phyloP scores from a whole-genome alignment of 1,139 yeast genomes.

The Meyerozyma athensensis region DNA sequence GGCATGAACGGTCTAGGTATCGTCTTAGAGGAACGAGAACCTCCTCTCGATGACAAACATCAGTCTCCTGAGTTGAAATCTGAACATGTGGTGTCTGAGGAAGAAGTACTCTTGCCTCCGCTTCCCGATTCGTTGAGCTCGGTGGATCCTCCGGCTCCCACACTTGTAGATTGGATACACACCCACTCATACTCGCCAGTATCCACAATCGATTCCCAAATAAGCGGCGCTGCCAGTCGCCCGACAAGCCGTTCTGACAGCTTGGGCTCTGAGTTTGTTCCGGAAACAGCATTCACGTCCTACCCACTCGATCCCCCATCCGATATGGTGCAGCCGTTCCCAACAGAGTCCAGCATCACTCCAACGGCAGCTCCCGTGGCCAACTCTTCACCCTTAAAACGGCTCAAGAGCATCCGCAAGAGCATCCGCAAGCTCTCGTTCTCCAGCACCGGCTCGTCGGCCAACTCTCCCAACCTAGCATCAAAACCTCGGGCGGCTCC shows the following conservation, averaged over 20 bases:
- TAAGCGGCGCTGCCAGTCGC: conserved; percentile 4
- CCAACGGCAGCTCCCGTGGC: conserved; percentile 4
- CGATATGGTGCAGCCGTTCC: conserved; percentile 7
- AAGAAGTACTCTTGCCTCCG: conserved; percentile 13
- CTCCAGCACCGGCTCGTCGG: conserved; percentile 5
- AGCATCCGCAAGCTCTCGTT: conserved; percentile 14
- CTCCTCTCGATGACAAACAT: conserved; percentile 1
- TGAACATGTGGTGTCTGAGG: conserved; percentile 1
- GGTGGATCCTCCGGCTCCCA: background rate
- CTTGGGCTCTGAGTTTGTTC: conserved; percentile 4
- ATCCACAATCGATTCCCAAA: conserved; percentile 2
- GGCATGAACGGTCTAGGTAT: conserved; percentile 14
- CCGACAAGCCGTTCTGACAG: conserved; percentile 1
- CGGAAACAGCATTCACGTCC: conserved; percentile 4
- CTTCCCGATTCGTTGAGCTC: conserved; percentile 10
- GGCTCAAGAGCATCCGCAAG: conserved; percentile 12
- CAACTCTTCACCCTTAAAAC: conserved; percentile 12
- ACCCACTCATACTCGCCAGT: conserved; percentile 5
- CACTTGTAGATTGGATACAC: background rate
- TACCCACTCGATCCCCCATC: conserved; percentile 10
- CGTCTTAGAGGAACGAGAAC: conserved; percentile 11
- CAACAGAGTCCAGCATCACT: conserved; percentile 7
- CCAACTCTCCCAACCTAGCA: conserved; percentile 1
- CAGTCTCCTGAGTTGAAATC: background rate
- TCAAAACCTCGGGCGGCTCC: conserved; percentile 4